Percentiles rank a stretch among this genome's conserved stretches.
phyloP scores from a whole-genome alignment of 1,139 yeast genomes.

The Candida dubliniensis region DNA sequence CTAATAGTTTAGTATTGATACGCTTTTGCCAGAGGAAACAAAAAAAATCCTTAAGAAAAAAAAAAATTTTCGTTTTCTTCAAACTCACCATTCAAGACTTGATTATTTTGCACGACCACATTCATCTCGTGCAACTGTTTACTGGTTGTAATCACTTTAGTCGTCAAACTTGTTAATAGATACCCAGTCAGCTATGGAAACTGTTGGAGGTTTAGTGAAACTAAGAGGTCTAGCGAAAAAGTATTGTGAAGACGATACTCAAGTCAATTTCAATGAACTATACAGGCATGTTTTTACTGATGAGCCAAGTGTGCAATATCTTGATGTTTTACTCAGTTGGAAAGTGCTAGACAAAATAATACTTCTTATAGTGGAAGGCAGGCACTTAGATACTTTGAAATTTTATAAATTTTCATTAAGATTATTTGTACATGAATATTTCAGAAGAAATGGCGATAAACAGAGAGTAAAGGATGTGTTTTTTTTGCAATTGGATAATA shows the following conservation, averaged over 20 bases:
- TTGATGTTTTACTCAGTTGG: conserved; percentile 1
- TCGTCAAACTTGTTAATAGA: too few species aligned
- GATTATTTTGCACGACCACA: too few species aligned
- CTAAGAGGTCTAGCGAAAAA: neutral
- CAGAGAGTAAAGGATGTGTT: neutral
- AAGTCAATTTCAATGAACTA: conserved; percentile 5
- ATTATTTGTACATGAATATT: neutral
- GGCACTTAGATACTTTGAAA: conserved; percentile 1
- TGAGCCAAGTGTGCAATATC: conserved; percentile 1
- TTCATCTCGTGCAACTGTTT: too few species aligned
- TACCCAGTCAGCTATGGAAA: too few species aligned
- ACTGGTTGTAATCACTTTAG: too few species aligned
- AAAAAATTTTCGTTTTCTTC: too few species aligned
- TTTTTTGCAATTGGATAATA: neutral
- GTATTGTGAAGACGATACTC: neutral
- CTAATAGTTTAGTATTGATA: too few species aligned
- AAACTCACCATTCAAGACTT: too few species aligned
- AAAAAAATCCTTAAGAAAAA: neutral
- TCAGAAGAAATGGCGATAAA: neutral
- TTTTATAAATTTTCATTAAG: conserved; percentile 2
- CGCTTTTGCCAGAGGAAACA: neutral
- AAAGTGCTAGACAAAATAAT: conserved; percentile 4
- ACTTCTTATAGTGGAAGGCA: neutral
- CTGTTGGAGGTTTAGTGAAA: too few species aligned
- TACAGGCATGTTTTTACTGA: conserved; percentile 2